Evolutionary conservation across 2,329 filamentous ascomycete species (phyloP).

Genomic region (Penicillium vulpinum): DNA sequence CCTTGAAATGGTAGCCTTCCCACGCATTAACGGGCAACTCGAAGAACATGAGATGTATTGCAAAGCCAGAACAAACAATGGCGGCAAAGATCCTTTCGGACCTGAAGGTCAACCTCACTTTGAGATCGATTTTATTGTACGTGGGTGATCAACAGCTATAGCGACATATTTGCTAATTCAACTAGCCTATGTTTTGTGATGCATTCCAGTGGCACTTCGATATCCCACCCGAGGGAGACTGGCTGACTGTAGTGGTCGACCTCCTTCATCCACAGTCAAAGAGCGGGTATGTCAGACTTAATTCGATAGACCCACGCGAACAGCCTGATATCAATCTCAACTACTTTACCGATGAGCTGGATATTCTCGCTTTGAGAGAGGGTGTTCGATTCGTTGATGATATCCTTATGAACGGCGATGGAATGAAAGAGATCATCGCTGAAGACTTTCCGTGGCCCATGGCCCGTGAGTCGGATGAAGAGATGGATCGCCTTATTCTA

Average conservation of each 20-base stretch:
- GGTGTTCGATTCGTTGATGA: conserved; percentile 56
- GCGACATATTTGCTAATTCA: too few species aligned
- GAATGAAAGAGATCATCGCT: conserved; percentile 46
- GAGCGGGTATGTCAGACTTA: conserved; percentile 45
- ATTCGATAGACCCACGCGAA: conserved; percentile 36
- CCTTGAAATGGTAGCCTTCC: conserved; percentile 17
- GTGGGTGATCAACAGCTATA: too few species aligned
- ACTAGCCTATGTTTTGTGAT: conserved; percentile 52
- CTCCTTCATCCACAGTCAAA: conserved; percentile 49
- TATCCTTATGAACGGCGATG: conserved; percentile 56
- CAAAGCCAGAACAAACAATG: conserved; percentile 41
- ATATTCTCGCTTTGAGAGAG: conserved; percentile 58
- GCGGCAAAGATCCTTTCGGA: conserved; percentile 53
- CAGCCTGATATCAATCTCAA: conserved; percentile 46
- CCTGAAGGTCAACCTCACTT: conserved; percentile 60
- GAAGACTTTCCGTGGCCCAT: conserved; percentile 59
- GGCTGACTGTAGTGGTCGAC: conserved; percentile 57
- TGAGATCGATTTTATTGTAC: conserved; percentile 49
- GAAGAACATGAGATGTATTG: conserved; percentile 50
- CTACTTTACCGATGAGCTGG: conserved; percentile 50
- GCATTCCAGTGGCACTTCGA: conserved; percentile 53
- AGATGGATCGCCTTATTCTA: conserved; percentile 56
- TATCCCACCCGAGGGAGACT: conserved; percentile 45
- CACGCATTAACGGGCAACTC: conserved; percentile 33
- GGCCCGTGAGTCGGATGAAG: conserved; percentile 55